Conservation (phyloP, 345 rosid genomes). For the Euphorbia lathyris region DNA sequence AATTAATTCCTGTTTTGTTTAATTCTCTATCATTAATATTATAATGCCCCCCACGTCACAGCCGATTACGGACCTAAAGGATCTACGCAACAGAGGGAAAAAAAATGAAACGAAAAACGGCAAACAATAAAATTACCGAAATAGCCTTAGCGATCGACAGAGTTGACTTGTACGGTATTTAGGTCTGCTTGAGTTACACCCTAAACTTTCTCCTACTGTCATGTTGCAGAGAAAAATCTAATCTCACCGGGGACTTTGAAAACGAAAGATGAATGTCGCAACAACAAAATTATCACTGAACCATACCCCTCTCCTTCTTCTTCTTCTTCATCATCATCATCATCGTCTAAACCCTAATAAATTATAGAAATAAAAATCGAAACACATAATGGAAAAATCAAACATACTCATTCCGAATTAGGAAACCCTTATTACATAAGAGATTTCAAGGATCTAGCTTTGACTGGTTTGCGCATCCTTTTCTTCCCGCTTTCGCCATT, state of each 20-base stretch:
- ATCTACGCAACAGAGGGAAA: conserved; percentile 3
- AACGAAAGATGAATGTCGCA: conserved; percentile 14
- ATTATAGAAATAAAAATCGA: neutral
- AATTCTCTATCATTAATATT: neutral
- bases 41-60: conserved; percentile 10
- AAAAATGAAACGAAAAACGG: neutral
- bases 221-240: conserved; percentile 23
- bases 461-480: conserved; percentile 72
- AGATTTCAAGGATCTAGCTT: conserved; percentile 90
- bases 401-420: neutral
- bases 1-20: neutral
- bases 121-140: conserved; percentile 15
- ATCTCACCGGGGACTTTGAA: conserved; percentile 20
- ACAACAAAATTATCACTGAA: conserved; percentile 16
- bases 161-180: conserved; percentile 21
- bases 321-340: no score
- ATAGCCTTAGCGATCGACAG: conserved; percentile 17
- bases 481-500: conserved; percentile 42
- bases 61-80: neutral
- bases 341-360: conserved; percentile 4
- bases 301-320: neutral
- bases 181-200: conserved; percentile 27
- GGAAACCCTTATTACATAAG: conserved; percentile 53
- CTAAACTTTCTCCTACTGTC: conserved; percentile 27
- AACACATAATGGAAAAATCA: neutral